Percentiles rank a stretch among this genome's conserved stretches.
Conservation (phyloP, 2,329 filamentous ascomycete species). For the Sporothrix mexicana region DNA sequence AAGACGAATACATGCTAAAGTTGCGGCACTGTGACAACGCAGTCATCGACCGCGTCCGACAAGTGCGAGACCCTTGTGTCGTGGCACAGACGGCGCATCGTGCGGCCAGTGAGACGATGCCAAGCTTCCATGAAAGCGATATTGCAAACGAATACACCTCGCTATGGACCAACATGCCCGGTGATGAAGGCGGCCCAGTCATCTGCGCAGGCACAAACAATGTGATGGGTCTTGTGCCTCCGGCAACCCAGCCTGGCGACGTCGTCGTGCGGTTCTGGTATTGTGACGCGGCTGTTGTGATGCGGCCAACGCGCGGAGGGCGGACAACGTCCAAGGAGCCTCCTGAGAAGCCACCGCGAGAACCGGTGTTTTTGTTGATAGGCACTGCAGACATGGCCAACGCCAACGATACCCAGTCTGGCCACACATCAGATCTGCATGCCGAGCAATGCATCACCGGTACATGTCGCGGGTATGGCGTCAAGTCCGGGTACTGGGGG, state of each 20-base stretch:
- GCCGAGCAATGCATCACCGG: neutral
- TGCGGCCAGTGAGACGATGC: no score
- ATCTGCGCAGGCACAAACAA: conserved; percentile 2
- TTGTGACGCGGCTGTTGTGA: neutral
- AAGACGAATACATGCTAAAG: neutral
- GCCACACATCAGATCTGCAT: neutral
- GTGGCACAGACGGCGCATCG: neutral
- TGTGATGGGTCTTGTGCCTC: neutral
- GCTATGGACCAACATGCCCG: neutral
- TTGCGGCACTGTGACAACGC: neutral
- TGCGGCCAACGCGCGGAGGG: neutral
- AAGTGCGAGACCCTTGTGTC: neutral
- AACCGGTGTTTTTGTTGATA: neutral
- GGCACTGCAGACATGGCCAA: neutral
- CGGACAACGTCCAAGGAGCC: no score
- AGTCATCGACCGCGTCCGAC: neutral
- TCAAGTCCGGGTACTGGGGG: neutral
- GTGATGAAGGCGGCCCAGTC: neutral
- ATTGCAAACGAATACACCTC: neutral
- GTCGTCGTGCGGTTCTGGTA: neutral
- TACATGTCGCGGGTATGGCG: neutral
- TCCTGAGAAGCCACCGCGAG: neutral
- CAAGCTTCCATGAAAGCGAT: no score
- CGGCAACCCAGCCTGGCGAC: neutral
- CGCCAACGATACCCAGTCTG: neutral